Evolutionary conservation across 805 yeast species (phyloP), one percentile per base, ranked within the genome.

Genomic region (Barnettozyma californica): DNA sequence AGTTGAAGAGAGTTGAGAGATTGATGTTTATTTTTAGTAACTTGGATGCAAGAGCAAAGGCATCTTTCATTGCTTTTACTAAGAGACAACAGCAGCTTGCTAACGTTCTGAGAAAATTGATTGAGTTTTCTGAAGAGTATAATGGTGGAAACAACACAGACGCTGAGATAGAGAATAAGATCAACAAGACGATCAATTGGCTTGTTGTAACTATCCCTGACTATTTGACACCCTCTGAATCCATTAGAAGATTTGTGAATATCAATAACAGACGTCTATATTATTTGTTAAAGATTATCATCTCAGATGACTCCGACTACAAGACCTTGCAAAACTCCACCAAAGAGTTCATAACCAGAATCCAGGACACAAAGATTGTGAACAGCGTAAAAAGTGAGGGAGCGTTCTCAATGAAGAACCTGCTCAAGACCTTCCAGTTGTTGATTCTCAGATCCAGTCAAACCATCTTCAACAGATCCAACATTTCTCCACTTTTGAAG

Each of bases 41-140:
- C 33, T 69, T 90, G 23, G 77, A 81, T 44, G 74, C 73, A 1
- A 82, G 80, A 53, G 76, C 91, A 0, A 72, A 73, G 52, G 71
- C 77, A 21, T 78, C 95, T 0, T 84, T 89, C 55, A 65, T 71
- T 50, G 92, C 96, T 0, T 77, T 87, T 34, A 75, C 78, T 44
- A 77, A 74, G 56, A 73, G 96, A 44, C 96, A 89, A 60, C 73
- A 75, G 43, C 83, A 83, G 53, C 63, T 78, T 25, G 67, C 85
- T 2, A 62, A 68, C 2, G 87, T 78, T 1, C 46, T 87, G 8
- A 51, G 55, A 1, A 77, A 77, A 49, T 73, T 76, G 46, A 49
- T 84, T 11, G 72, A 71, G 14, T 66, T 77, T 41, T 69, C 79
- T 23, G 84, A 81, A 47, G 62, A 69, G 25, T 69, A 66, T 52